Percentiles rank a stretch among this genome's conserved stretches.
These are phyloP conservation scores for Gaultheria prostrata DNA, from an alignment of 148 eudicot genomes.

Conservation along the genomic window DNA sequence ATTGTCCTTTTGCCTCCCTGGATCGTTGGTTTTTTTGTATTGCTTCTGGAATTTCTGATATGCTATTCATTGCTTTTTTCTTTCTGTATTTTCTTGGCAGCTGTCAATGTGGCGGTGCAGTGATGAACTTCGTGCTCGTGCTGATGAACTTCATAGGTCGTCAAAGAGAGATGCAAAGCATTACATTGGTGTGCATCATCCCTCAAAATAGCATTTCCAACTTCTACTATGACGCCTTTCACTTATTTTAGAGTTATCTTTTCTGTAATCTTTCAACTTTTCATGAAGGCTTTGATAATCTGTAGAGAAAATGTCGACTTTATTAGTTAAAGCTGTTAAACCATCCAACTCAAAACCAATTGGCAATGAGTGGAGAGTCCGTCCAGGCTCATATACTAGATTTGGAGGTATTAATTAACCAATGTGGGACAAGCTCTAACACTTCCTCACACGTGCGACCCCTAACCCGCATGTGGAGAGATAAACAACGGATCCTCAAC, in stretches of 20 bases:
- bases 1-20: slow-evolving; percentile 60
- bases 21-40: slow-evolving; percentile 25
- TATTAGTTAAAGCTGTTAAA: too few species aligned
- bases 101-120: slow-evolving; percentile 97
- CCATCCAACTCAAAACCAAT: too few species aligned
- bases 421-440: too few species aligned
- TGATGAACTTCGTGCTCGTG: slow-evolving; percentile 82
- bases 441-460: too few species aligned
- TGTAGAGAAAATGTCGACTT: neutral
- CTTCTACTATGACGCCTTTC: neutral
- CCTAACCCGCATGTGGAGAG: too few species aligned
- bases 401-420: too few species aligned
- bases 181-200: slow-evolving; percentile 36
- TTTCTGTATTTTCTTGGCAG: slow-evolving; percentile 34
- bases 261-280: neutral
- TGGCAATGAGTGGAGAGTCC: too few species aligned
- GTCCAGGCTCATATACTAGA: too few species aligned
- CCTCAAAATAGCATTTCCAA: neutral
- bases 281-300: neutral
- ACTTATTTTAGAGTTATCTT: neutral
- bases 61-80: neutral
- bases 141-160: slow-evolving; percentile 64
- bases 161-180: slow-evolving; percentile 86
- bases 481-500: too few species aligned
- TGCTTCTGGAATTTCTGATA: neutral